Base-by-base conservation (phyloP, 2,329 filamentous ascomycete genomes). In the Claviceps sp. region DNA sequence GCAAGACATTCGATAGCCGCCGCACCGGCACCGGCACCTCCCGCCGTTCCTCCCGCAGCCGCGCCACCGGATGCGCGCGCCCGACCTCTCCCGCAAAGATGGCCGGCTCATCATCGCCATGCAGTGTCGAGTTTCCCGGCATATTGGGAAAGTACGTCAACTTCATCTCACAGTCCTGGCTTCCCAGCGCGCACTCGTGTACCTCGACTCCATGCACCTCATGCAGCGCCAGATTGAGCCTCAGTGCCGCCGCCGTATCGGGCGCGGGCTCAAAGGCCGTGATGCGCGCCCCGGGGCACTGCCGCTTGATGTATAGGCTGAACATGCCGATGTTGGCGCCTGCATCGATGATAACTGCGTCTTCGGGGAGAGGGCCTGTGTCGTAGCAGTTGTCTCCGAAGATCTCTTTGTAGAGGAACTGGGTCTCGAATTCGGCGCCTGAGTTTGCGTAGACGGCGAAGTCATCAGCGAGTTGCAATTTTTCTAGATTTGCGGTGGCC, bases 321-420 rank as follows among this genome's bases (percentile, higher is more conserved):
- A 62, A 62, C 23, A 63, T 42, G 40, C 61, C 61, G 34, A 62
- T 60, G 50, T 62, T 59, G 44, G 57, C 61, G 17, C 61, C 61
- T n/a, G 52, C 58, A 38, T 62, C 60, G 38, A 62, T 47, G 11
- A 59, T 52, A 44, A 58, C 53, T 11, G 56, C 50, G 2, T 54
- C 50, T 4, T 50, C 23, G 1, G 57, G 49, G 5, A 60, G 48
- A 11, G 52, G 2, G 2, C 49, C 39, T 7, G 55, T 47, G 34
- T 59, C 56, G 50, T 61, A 61, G 51, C 56, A 59, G 20, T 45
- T 36, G 50, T 61, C 57, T 23, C 54, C 42, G 45, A 54, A 60
- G 7, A 61, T 59, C 34, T 60, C 57, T 20, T 55, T 57, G 52
- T 59, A 58, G 16, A 61, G 57, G 47, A 57, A 56, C 1, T 48